phyloP scores from a whole-genome alignment of 345 rosid genomes.

The Boechera retrofracta region DNA sequence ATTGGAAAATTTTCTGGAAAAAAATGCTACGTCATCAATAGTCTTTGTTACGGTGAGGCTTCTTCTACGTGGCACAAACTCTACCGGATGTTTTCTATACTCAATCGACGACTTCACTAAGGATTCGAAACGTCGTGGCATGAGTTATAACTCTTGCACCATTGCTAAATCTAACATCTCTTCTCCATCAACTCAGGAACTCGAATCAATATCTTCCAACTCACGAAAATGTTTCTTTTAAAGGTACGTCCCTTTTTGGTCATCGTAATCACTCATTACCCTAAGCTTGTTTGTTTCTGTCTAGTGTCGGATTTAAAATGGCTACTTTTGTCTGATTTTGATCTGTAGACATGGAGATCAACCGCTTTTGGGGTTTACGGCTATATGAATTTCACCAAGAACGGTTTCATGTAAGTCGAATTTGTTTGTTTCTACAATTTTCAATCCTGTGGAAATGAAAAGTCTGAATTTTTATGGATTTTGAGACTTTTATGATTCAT shows the following conservation, averaged over 20 bases:
- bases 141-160: neutral
- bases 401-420: conserved; percentile 70
- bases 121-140: neutral
- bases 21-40: neutral
- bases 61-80: conserved; percentile 36
- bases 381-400: conserved; percentile 78
- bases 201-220: neutral
- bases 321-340: conserved; percentile 11
- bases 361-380: conserved; percentile 82
- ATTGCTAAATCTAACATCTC: conserved; percentile 22
- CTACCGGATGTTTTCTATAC: neutral
- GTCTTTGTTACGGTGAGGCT: neutral
- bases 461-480: neutral
- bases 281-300: neutral
- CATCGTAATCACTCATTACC: neutral
- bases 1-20: neutral
- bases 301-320: neutral
- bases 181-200: conserved; percentile 17
- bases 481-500: neutral
- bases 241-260: conserved; percentile 46
- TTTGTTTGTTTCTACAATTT: neutral
- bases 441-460: neutral
- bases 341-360: conserved; percentile 70
- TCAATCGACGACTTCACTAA: conserved; percentile 6
- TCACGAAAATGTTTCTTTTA: conserved; percentile 67